A percentile compares a stretch with the other conserved stretches of the same genome.
phyloP scores from a whole-genome alignment of 2,329 filamentous ascomycete species.

The Sporothrix dimorphospora region DNA sequence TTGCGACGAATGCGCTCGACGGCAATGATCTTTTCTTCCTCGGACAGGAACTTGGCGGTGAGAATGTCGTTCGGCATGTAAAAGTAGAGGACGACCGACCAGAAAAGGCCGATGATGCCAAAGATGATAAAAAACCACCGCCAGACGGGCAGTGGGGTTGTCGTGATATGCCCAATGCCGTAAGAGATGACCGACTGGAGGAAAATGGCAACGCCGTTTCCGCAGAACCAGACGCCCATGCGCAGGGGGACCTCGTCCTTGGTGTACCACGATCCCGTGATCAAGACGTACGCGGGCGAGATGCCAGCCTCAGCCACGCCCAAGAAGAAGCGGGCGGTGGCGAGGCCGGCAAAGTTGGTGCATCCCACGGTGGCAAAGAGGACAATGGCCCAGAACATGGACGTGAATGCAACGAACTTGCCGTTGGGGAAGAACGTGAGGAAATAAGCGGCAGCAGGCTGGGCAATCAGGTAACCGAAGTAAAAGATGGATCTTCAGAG shows the following conservation, averaged over 20 bases:
- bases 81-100: slow-evolving; percentile 54
- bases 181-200: slow-evolving; percentile 60
- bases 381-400: slow-evolving; percentile 57
- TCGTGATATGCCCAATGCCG: slow-evolving; percentile 54
- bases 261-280: slow-evolving; percentile 60
- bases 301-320: slow-evolving; percentile 54
- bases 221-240: slow-evolving; percentile 56
- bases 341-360: slow-evolving; percentile 50
- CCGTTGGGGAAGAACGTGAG: background rate
- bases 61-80: slow-evolving; percentile 55
- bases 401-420: slow-evolving; percentile 47
- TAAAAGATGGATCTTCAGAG: slow-evolving; percentile 55
- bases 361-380: slow-evolving; percentile 57
- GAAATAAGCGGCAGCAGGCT: slow-evolving; percentile 55
- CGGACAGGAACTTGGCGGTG: background rate
- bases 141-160: slow-evolving; percentile 45
- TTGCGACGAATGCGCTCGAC: background rate
- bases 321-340: slow-evolving; percentile 50
- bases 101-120: slow-evolving; percentile 55
- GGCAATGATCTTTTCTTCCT: background rate
- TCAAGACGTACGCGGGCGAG: slow-evolving; percentile 55
- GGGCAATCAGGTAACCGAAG: slow-evolving; percentile 62
- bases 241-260: slow-evolving; percentile 55
- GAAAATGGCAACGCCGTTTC: slow-evolving; percentile 59
- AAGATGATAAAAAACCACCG: slow-evolving; percentile 54